Conservation (phyloP, 306 rosid species). For the Vachellia pachyceras region DNA sequence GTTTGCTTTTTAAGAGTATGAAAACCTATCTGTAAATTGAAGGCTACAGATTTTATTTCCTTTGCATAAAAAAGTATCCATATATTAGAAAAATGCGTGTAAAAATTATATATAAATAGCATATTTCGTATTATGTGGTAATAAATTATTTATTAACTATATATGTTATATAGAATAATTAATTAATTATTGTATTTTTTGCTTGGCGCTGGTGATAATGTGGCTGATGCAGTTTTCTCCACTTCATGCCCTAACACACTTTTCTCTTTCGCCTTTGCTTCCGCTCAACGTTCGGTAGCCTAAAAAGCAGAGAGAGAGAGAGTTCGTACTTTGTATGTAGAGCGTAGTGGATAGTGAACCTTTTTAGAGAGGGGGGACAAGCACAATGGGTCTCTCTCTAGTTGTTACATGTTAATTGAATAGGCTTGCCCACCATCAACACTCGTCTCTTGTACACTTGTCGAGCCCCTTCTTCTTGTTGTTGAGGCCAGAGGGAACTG, state of each 20-base stretch:
- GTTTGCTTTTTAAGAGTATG: too few relatives aligned
- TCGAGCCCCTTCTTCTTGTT: constrained; percentile 13
- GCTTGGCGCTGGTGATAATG: constrained; percentile 2
- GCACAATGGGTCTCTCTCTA: not conserved
- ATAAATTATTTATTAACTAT: too few relatives aligned
- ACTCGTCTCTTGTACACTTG: constrained; percentile 45
- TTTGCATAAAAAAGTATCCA: too few relatives aligned
- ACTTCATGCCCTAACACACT: constrained; percentile 33
- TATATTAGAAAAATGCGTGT: too few relatives aligned
- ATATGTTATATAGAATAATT: too few relatives aligned
- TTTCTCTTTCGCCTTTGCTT: constrained; percentile 69
- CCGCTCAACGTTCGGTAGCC: constrained; percentile 86
- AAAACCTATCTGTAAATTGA: too few relatives aligned
- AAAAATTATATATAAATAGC: too few relatives aligned
- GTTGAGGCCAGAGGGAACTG: not conserved
- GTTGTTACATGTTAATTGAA: constrained; percentile 14
- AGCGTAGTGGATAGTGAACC: constrained; percentile 25
- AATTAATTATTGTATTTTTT: too few relatives aligned
- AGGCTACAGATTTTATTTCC: too few relatives aligned
- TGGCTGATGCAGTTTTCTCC: constrained; percentile 24
- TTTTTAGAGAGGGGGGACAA: not conserved
- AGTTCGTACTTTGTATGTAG: not conserved
- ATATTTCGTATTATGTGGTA: too few relatives aligned
- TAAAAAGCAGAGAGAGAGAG: constrained; percentile 30
- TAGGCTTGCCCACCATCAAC: constrained; percentile 37